Evolutionary conservation across 2,329 filamentous ascomycete species (phyloP).

Genomic region (Dactylonectria estremocensis): DNA sequence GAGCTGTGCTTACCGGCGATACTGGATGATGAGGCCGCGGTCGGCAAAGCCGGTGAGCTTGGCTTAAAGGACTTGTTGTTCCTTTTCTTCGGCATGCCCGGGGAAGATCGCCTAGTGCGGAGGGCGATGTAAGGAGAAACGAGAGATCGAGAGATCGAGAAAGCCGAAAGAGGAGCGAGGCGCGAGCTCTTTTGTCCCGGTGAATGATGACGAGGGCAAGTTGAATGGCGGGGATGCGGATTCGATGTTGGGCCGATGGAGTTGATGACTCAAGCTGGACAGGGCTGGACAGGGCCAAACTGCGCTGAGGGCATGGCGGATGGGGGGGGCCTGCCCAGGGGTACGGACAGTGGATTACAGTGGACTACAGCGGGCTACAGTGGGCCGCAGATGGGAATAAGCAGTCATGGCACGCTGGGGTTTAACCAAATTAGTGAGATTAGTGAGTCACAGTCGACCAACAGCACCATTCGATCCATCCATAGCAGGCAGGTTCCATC

Average conservation of each 20-base stretch:
- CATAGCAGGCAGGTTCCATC: background rate
- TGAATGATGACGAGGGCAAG: constrained; percentile 23
- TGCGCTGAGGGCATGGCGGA: background rate
- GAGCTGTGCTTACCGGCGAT: constrained; percentile 46
- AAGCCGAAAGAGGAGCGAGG: constrained; percentile 22
- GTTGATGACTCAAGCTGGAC: constrained; percentile 24
- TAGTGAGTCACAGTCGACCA: constrained; percentile 14
- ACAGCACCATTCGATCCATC: background rate
- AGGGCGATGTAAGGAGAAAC: constrained; percentile 34
- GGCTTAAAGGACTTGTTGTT: constrained; percentile 72
- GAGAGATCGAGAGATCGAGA: constrained; percentile 29
- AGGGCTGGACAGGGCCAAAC: background rate
- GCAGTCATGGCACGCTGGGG: constrained; percentile 6
- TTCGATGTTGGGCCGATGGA: background rate
- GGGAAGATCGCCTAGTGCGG: constrained; percentile 28
- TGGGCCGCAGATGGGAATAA: background rate
- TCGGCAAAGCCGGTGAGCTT: constrained; percentile 67
- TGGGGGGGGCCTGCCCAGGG: no score
- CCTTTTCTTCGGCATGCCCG: constrained; percentile 76
- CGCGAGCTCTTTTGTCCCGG: constrained; percentile 24
- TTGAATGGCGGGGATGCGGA: background rate
- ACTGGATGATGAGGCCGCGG: constrained; percentile 44
- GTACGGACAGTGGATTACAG: background rate
- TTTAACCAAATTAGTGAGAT: background rate
- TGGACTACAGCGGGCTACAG: constrained; percentile 3